These are phyloP conservation scores for Hypoxylon cercidicola DNA, from an alignment of 495 filamentous ascomycete species.

Conservation along the genomic window DNA sequence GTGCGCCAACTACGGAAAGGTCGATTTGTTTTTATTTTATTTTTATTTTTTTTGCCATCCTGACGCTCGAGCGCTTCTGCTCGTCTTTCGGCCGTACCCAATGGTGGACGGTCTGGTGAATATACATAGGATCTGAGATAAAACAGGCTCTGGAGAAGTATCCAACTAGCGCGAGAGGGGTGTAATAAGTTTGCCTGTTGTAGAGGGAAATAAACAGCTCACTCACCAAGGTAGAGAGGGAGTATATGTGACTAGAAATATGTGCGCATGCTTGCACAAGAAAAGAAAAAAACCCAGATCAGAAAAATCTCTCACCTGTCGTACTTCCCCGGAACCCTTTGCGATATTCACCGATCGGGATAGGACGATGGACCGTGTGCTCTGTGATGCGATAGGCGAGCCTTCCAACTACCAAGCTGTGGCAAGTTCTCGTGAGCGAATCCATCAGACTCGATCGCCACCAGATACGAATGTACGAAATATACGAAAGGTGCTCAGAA, in stretches of 20 bases:
- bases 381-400: constrained; percentile 28
- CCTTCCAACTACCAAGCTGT: constrained; percentile 24
- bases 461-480: constrained; percentile 2
- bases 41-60: no score
- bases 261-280: constrained; percentile 18
- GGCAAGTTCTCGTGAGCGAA: constrained; percentile 12
- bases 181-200: constrained; percentile 3
- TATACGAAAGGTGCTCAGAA: constrained; percentile 1
- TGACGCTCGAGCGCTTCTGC: constrained; percentile 6
- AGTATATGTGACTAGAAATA: constrained; percentile 16
- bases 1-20: constrained; percentile 24
- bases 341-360: constrained; percentile 39
- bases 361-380: constrained; percentile 5
- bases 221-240: background rate
- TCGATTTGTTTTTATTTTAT: constrained; percentile 6
- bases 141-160: constrained; percentile 9
- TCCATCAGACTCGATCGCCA: constrained; percentile 14
- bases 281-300: constrained; percentile 13
- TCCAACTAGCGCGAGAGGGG: constrained; percentile 11
- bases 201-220: background rate
- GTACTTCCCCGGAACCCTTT: constrained; percentile 23
- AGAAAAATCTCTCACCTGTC: constrained; percentile 29
- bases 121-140: constrained; percentile 17
- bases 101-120: constrained; percentile 28
- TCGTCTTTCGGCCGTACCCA: constrained; percentile 45